A percentile compares a stretch with the other conserved stretches of the same genome.
These are phyloP conservation scores for Cryptomeria japonica DNA, from an alignment of 75 land plant genomes.

Conservation along the genomic window DNA sequence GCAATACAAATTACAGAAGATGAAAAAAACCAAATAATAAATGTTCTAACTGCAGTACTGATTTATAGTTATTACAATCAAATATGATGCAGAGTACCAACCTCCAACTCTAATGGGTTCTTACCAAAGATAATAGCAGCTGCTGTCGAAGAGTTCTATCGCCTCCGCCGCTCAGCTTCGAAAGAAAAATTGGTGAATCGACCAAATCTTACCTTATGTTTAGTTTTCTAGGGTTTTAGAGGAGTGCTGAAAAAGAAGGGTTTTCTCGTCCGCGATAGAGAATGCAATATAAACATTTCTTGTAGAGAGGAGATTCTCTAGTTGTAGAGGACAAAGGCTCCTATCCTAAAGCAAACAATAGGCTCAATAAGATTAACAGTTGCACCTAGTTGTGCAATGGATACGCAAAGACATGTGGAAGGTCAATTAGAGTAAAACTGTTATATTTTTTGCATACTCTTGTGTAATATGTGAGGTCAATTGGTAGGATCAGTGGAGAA, in stretches of 20 bases:
- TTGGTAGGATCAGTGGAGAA: too few relatives aligned
- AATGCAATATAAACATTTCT: too few relatives aligned
- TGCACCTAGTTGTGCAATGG: too few relatives aligned
- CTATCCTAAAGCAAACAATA: too few relatives aligned
- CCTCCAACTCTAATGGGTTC: neutral
- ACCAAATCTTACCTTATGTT: neutral
- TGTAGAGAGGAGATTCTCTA: too few relatives aligned
- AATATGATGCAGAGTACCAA: neutral
- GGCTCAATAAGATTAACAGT: too few relatives aligned
- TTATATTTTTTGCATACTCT: too few relatives aligned
- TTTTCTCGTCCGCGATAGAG: too few relatives aligned
- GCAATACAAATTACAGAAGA: neutral
- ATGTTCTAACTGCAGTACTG: neutral
- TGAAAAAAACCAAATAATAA: neutral
- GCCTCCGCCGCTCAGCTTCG: neutral
- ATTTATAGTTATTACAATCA: neutral
- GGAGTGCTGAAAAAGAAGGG: neutral
- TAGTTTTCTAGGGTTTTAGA: neutral
- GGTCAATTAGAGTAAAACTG: too few relatives aligned
- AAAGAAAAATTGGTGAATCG: neutral
- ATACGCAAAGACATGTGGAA: too few relatives aligned
- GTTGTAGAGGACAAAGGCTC: too few relatives aligned
- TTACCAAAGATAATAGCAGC: neutral
- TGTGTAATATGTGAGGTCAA: too few relatives aligned
- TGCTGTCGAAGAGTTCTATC: neutral